Evolutionary conservation across 2,329 filamentous ascomycete species (phyloP).

Genomic region (Diaporthe helianthi): DNA sequence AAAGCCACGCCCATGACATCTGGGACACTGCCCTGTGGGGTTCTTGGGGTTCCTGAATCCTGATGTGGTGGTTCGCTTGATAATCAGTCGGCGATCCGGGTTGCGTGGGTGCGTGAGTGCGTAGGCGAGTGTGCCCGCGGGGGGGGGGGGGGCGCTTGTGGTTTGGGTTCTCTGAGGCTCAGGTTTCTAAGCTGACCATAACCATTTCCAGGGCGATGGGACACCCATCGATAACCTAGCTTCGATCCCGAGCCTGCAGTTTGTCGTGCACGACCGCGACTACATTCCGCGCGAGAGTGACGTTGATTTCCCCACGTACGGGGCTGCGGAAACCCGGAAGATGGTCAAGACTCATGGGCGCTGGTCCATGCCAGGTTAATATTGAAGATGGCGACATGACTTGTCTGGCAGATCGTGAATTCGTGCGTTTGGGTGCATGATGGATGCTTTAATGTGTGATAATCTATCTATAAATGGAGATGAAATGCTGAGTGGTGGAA

Average conservation of each 20-base stretch:
- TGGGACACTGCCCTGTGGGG: constrained; percentile 1
- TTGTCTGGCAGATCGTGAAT: too few species aligned
- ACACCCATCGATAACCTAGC: constrained; percentile 38
- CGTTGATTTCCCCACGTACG: constrained; percentile 39
- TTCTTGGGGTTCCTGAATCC: neutral
- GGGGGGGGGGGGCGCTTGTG: too few species aligned
- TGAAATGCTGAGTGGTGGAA: neutral
- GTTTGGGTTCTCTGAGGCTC: too few species aligned
- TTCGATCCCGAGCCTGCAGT: constrained; percentile 45
- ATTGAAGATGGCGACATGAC: too few species aligned
- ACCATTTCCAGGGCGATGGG: constrained; percentile 43
- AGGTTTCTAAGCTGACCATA: neutral
- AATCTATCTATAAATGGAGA: neutral
- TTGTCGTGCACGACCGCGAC: constrained; percentile 45
- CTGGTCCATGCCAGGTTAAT: neutral
- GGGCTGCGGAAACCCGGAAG: constrained; percentile 29
- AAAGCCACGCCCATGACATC: constrained; percentile 10
- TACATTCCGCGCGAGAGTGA: constrained; percentile 35
- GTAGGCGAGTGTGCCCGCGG: neutral
- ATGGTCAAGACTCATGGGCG: neutral
- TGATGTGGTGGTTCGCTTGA: constrained; percentile 7
- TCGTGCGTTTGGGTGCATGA: too few species aligned
- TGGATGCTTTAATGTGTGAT: too few species aligned
- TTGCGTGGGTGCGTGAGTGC: neutral
- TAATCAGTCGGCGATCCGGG: constrained; percentile 17